These are phyloP conservation scores for Grosmannia penicillata DNA, from an alignment of 2,329 filamentous ascomycete species.

Conservation along the genomic window DNA sequence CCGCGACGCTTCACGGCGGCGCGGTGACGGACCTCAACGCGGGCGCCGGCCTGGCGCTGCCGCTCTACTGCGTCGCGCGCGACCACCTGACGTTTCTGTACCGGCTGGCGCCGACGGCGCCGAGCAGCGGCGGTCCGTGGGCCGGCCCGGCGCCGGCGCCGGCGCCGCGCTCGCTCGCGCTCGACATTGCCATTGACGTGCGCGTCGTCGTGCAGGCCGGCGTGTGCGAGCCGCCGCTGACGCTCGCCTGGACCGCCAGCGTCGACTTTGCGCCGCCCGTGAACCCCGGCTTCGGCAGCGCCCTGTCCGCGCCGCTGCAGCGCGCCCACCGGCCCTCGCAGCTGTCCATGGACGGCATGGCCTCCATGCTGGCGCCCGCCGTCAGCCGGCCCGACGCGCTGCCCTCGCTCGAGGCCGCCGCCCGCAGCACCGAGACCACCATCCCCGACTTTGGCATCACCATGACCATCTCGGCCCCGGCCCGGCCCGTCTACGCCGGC, in stretches of 20 bases:
- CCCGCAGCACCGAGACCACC: slow-evolving; percentile 25
- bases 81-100: slow-evolving; percentile 68
- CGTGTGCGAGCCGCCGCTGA: slow-evolving; percentile 43
- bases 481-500: slow-evolving; percentile 40
- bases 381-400: slow-evolving; percentile 44
- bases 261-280: slow-evolving; percentile 55
- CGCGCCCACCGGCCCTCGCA: slow-evolving; percentile 48
- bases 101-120: slow-evolving; percentile 39
- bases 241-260: slow-evolving; percentile 52
- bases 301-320: slow-evolving; percentile 36
- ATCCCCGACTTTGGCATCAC: slow-evolving; percentile 54
- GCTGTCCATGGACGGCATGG: slow-evolving; percentile 44
- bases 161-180: slow-evolving; percentile 22
- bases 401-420: slow-evolving; percentile 39
- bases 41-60: slow-evolving; percentile 30
- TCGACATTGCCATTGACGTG: slow-evolving; percentile 47
- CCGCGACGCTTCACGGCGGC: slow-evolving; percentile 42
- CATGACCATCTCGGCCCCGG: slow-evolving; percentile 56
- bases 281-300: slow-evolving; percentile 44
- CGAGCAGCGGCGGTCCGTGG: no score
- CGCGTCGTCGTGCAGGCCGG: slow-evolving; percentile 39
- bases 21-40: slow-evolving; percentile 40
- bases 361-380: slow-evolving; percentile 42
- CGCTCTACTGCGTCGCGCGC: slow-evolving; percentile 49
- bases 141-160: background rate